Conservation (phyloP, 2,329 filamentous ascomycete species). For the Phaeosphaeria sp. region DNA sequence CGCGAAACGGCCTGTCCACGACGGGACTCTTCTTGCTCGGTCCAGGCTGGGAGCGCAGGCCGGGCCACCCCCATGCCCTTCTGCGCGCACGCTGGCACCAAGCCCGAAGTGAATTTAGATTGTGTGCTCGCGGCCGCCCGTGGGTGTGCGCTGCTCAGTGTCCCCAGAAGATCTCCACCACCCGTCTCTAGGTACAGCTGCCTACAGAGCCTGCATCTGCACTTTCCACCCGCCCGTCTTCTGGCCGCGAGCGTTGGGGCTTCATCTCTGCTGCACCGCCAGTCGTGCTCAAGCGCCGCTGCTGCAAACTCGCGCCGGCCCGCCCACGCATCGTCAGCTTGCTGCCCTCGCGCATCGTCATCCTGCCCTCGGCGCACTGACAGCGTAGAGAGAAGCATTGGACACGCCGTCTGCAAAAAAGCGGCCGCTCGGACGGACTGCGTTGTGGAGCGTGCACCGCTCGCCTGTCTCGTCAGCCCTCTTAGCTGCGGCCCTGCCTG, state of each 20-base stretch:
- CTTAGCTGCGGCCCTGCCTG: conserved; percentile 49
- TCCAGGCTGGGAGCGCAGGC: conserved; percentile 35
- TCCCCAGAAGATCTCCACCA: conserved; percentile 46
- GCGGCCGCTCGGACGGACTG: conserved; percentile 35
- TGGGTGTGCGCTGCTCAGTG: conserved; percentile 31
- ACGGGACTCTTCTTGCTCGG: conserved; percentile 30
- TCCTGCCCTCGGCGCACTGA: conserved; percentile 32
- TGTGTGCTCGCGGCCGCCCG: conserved; percentile 44
- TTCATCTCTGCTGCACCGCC: conserved; percentile 20
- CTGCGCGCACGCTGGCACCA: conserved; percentile 37
- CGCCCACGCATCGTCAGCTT: conserved; percentile 37
- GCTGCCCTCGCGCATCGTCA: conserved; percentile 10
- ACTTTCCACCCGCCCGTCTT: conserved; percentile 23
- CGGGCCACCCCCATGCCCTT: conserved; percentile 33
- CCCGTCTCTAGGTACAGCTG: conserved; percentile 31
- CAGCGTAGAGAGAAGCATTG: conserved; percentile 25
- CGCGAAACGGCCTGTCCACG: conserved; percentile 27
- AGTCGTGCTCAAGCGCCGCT: conserved; percentile 23
- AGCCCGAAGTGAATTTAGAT: conserved; percentile 46
- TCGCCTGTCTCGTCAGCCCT: conserved; percentile 49
- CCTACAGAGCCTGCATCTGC: conserved; percentile 18
- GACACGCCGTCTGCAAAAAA: conserved; percentile 36
- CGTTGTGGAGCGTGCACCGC: conserved; percentile 41
- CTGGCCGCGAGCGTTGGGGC: conserved; percentile 24
- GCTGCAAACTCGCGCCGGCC: conserved; percentile 46